Conservation (phyloP, 2,329 filamentous ascomycete genomes). For the Xylaria sp. region DNA sequence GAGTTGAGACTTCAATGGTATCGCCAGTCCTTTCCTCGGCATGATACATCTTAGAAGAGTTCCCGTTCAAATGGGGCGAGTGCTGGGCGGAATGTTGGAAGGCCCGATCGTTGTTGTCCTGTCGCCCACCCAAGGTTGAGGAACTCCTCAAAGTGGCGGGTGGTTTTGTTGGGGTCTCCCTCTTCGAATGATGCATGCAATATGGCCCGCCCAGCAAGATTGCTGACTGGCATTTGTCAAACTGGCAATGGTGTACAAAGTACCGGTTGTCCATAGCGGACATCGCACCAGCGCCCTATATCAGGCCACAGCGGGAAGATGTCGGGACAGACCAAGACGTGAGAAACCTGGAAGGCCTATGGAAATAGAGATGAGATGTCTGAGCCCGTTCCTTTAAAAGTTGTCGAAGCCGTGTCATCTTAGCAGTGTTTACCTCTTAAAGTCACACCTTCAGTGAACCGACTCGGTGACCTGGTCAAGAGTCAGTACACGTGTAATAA, state of each 20-base stretch:
- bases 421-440: constrained; percentile 22
- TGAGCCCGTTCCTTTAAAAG: constrained; percentile 20
- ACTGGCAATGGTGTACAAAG: constrained; percentile 22
- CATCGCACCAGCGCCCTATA: neutral
- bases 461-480: constrained; percentile 3
- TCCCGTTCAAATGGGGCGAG: neutral
- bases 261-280: constrained; percentile 23
- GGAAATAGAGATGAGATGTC: constrained; percentile 21
- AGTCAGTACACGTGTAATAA: constrained; percentile 6
- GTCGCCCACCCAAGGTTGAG: neutral
- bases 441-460: constrained; percentile 15
- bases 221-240: constrained; percentile 24
- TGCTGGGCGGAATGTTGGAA: neutral
- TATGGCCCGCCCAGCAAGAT: constrained; percentile 18
- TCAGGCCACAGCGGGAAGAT: constrained; percentile 8
- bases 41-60: constrained; percentile 1
- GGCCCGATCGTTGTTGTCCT: neutral
- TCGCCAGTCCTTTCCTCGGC: constrained; percentile 15
- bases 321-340: constrained; percentile 12
- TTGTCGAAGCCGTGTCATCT: constrained; percentile 30
- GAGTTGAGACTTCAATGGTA: constrained; percentile 22
- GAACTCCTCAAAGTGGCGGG: neutral
- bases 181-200: constrained; percentile 19
- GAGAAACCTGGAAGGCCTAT: constrained; percentile 16
- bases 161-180: neutral